Conservation (phyloP, 345 rosid genomes). For the Moricandia arvensis region DNA sequence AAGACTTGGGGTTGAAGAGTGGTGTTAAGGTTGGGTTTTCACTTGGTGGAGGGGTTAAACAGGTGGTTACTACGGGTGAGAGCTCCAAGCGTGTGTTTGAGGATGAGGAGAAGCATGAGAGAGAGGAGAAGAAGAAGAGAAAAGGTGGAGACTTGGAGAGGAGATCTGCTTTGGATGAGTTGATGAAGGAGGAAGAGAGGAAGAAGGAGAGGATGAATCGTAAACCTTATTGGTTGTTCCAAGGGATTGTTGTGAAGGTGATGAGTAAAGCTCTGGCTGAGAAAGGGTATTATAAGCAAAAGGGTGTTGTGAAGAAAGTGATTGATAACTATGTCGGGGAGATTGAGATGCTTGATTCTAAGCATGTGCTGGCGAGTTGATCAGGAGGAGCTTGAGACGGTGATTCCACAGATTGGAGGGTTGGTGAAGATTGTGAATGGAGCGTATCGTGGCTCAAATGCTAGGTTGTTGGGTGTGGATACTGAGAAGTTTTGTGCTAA, state of each 20-base stretch:
- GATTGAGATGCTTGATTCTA: slow-evolving; percentile 76
- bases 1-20: slow-evolving; percentile 51
- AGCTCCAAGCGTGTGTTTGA: slow-evolving; percentile 54
- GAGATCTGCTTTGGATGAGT: slow-evolving; percentile 72
- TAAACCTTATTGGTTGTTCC: slow-evolving; percentile 87
- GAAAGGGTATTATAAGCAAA: slow-evolving; percentile 86
- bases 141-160: slow-evolving; percentile 31
- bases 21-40: slow-evolving; percentile 75
- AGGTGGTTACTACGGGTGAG: slow-evolving; percentile 21
- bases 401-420: slow-evolving; percentile 83
- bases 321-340: slow-evolving; percentile 87
- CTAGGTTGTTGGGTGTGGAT: slow-evolving; percentile 73
- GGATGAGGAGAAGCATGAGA: slow-evolving; percentile 36
- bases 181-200: slow-evolving; percentile 91
- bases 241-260: slow-evolving; percentile 84
- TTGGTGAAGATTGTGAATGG: slow-evolving; percentile 81
- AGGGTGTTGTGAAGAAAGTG: slow-evolving; percentile 78
- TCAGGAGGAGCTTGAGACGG: slow-evolving; percentile 97
- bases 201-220: slow-evolving; percentile 75
- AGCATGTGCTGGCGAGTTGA: slow-evolving; percentile 80
- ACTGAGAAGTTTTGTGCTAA: slow-evolving; percentile 79
- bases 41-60: slow-evolving; percentile 42
- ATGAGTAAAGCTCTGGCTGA: slow-evolving; percentile 78
- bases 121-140: slow-evolving; percentile 36
- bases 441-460: slow-evolving; percentile 76